Percentiles rank a stretch among this genome's conserved stretches.
phyloP scores from a whole-genome alignment of 805 yeast genomes.

The Yamadazyma scolyti region DNA sequence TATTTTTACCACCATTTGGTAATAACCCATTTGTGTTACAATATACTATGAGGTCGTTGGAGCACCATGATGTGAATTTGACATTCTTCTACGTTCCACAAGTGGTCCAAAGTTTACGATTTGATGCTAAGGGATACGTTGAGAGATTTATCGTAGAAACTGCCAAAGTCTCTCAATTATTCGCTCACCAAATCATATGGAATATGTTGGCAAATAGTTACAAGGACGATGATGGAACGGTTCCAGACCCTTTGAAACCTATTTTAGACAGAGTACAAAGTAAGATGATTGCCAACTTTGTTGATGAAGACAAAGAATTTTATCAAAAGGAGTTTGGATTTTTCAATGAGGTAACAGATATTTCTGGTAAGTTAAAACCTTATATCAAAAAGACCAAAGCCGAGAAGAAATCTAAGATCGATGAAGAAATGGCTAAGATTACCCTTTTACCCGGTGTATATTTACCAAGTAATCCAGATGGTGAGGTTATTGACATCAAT shows the following conservation, averaged over 20 bases:
- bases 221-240: constrained; percentile 80
- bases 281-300: constrained; percentile 60
- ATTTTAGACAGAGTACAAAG: constrained; percentile 68
- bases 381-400: constrained; percentile 91
- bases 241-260: constrained; percentile 83
- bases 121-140: constrained; percentile 80
- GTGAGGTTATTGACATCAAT: constrained; percentile 86
- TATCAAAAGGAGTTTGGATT: constrained; percentile 84
- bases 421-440: constrained; percentile 79
- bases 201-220: constrained; percentile 91
- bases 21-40: constrained; percentile 68
- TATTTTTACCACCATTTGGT: constrained; percentile 74
- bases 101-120: constrained; percentile 87
- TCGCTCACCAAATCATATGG: constrained; percentile 98
- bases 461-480: constrained; percentile 95
- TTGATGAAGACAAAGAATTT: constrained; percentile 56
- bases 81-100: constrained; percentile 98
- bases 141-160: constrained; percentile 87
- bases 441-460: constrained; percentile 60
- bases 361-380: constrained; percentile 93
- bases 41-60: constrained; percentile 86
- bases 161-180: constrained; percentile 82
- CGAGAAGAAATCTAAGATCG: constrained; percentile 93
- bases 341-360: constrained; percentile 86
- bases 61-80: constrained; percentile 77